A percentile compares a stretch with the other conserved stretches of the same genome.
Evolutionary conservation across 345 rosid species (phyloP).

Genomic region (Gossypium thurberi): DNA sequence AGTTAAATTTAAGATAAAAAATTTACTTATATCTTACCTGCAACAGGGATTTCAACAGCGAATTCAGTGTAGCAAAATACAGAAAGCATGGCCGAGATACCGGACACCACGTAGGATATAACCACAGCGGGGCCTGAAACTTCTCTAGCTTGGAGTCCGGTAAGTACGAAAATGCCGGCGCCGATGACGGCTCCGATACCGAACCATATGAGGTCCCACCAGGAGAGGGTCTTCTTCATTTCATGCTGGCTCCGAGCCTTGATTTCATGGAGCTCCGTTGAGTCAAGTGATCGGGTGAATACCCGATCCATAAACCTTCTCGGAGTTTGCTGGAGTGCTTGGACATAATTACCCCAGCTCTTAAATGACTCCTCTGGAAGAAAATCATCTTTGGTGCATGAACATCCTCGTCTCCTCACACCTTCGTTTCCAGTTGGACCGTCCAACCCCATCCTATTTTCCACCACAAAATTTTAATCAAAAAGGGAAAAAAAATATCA

Average conservation of each 20-base stretch:
- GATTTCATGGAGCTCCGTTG: conserved; percentile 68
- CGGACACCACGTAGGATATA: conserved; percentile 42
- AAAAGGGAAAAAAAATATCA: neutral
- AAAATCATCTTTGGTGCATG: conserved; percentile 67
- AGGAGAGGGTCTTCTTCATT: conserved; percentile 73
- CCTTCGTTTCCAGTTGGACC: conserved; percentile 22
- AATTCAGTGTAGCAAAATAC: conserved; percentile 88
- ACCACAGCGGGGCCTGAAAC: conserved; percentile 81
- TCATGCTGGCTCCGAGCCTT: conserved; percentile 72
- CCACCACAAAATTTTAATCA: neutral
- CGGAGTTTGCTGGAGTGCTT: conserved; percentile 60
- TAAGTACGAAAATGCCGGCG: conserved; percentile 83
- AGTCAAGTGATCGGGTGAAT: conserved; percentile 57
- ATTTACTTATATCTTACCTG: conserved; percentile 32
- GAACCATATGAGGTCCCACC: conserved; percentile 93
- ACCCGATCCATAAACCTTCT: conserved; percentile 51
- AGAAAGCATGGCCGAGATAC: conserved; percentile 1
- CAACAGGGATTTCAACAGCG: conserved; percentile 92
- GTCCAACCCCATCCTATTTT: conserved; percentile 7
- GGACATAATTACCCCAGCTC: conserved; percentile 49
- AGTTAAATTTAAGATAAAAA: neutral
- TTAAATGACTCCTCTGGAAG: conserved; percentile 81
- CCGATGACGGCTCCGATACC: conserved; percentile 38
- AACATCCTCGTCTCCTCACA: conserved; percentile 53
- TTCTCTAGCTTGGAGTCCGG: conserved; percentile 53